A percentile compares a stretch with the other conserved stretches of the same genome.
phyloP scores from a whole-genome alignment of 2,329 filamentous ascomycete species.

The Fusarium nisikadoi region DNA sequence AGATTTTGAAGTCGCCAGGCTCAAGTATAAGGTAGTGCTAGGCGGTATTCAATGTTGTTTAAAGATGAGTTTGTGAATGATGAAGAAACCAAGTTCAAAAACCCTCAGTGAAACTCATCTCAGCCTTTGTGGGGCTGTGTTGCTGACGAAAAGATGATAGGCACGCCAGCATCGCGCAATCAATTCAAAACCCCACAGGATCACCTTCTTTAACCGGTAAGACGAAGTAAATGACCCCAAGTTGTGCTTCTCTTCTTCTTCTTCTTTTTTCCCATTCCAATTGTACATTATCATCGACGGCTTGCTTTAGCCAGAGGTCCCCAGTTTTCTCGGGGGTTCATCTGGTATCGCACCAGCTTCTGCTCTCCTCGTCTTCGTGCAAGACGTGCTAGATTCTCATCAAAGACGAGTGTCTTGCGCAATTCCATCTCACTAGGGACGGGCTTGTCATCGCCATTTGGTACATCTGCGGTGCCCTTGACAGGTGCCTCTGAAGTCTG shows the following conservation, averaged over 20 bases:
- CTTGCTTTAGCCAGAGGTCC: constrained; percentile 78
- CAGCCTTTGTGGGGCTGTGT: constrained; percentile 31
- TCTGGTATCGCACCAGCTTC: constrained; percentile 85
- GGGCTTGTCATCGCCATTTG: constrained; percentile 35
- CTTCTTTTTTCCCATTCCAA: not conserved
- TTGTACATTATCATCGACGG: constrained; percentile 49
- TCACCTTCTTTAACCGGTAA: constrained; percentile 10
- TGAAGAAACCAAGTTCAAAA: constrained; percentile 25
- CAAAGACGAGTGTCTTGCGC: constrained; percentile 74
- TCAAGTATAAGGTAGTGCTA: not conserved
- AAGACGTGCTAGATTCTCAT: constrained; percentile 79
- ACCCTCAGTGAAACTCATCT: constrained; percentile 11
- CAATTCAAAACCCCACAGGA: constrained; percentile 9
- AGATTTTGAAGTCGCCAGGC: not conserved
- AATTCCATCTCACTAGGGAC: constrained; percentile 51
- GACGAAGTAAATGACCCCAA: not conserved
- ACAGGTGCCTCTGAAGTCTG: constrained; percentile 4
- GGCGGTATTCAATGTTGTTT: not conserved
- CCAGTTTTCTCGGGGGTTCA: constrained; percentile 93
- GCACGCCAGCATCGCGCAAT: constrained; percentile 22
- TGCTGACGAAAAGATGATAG: constrained; percentile 29
- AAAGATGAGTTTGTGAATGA: not conserved
- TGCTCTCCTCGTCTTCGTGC: constrained; percentile 73
- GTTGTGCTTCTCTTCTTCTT: not conserved
- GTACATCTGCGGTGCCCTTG: constrained; percentile 11